Evolutionary conservation across 2,329 filamentous ascomycete species (phyloP).

Genomic region (Aspergillus carbonarius): DNA sequence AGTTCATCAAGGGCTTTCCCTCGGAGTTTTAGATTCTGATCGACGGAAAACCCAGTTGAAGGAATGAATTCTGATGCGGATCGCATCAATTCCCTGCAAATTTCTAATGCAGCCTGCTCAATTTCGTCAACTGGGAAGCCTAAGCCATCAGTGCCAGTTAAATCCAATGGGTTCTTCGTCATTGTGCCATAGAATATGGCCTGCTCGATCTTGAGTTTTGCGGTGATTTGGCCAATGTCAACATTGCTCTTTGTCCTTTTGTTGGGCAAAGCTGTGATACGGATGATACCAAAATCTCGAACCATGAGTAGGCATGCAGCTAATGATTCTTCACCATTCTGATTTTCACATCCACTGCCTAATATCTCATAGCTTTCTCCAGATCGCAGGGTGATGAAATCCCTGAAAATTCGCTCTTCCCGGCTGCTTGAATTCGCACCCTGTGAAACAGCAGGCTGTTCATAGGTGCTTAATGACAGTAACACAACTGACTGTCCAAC

Average conservation of each 20-base stretch:
- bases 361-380: constrained; percentile 51
- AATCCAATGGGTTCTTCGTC: constrained; percentile 82
- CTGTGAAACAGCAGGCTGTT: constrained; percentile 73
- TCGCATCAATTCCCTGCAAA: constrained; percentile 78
- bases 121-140: constrained; percentile 70
- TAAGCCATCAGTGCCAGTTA: constrained; percentile 66
- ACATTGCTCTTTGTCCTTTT: constrained; percentile 48
- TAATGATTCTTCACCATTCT: constrained; percentile 37
- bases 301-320: constrained; percentile 55
- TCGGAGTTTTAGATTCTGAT: constrained; percentile 74
- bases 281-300: constrained; percentile 58
- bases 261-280: constrained; percentile 47
- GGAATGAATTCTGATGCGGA: constrained; percentile 75
- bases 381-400: constrained; percentile 74
- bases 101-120: constrained; percentile 69
- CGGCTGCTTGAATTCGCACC: constrained; percentile 66
- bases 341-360: constrained; percentile 50
- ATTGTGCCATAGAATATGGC: constrained; percentile 88
- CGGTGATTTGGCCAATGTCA: constrained; percentile 60
- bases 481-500: constrained; percentile 78
- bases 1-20: constrained; percentile 73
- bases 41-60: constrained; percentile 70
- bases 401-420: constrained; percentile 71
- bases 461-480: constrained; percentile 66
- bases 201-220: constrained; percentile 88